Evolutionary conservation across 2,329 filamentous ascomycete genomes (phyloP), one percentile per base, ranked within the genome.

Genomic region (Colletotrichum somersetense): DNA sequence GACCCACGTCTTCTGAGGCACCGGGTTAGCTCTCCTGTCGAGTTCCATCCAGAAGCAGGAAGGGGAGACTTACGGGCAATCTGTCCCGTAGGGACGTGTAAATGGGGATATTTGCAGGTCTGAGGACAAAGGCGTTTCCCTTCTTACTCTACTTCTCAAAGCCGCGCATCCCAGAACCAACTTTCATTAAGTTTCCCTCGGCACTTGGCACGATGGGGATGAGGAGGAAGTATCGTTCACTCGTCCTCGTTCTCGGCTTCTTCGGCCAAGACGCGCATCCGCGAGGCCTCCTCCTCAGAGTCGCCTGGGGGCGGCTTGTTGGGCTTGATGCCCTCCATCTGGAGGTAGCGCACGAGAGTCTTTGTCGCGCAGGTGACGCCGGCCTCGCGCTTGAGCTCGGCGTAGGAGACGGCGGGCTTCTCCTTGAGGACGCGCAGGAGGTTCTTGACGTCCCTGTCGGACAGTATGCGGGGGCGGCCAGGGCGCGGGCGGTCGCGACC

Each of bases 261-360:
- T 26, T 66, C 63, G 7, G 66, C 59, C 33, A 72, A 40, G 14
- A 72, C 70, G 38, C 70, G 59, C 55, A 72, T 46, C 30, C 59
- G 61, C 30, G 66, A 69, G n/a, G 70, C 70, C 46, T 70, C 70
- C 61, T 72, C 70, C 61, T 72, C 70, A 12, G 70, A 72, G 55
- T 72, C 70, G 46, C 70, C 70, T 56, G 70, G 66, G 5, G 70
- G 59, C 46, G 70, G 70, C 66, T 72, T 72, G 59, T 69, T 72
- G 33, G 70, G 70, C 66, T 72, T 72, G 66, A 72, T 57, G 23
- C 70, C 70, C 66, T 72, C 66, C 66, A 72, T 69, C 61, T 72
- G 70, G n/a, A 72, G 48, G 11, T 72, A 72, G 16, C 70, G 70
- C 30, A 72, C 70, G 26, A 72, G 70, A 5, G 70, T 72, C 66